phyloP scores from a whole-genome alignment of 2,329 filamentous ascomycete genomes.

The Penicillium aurantiogriseum region DNA sequence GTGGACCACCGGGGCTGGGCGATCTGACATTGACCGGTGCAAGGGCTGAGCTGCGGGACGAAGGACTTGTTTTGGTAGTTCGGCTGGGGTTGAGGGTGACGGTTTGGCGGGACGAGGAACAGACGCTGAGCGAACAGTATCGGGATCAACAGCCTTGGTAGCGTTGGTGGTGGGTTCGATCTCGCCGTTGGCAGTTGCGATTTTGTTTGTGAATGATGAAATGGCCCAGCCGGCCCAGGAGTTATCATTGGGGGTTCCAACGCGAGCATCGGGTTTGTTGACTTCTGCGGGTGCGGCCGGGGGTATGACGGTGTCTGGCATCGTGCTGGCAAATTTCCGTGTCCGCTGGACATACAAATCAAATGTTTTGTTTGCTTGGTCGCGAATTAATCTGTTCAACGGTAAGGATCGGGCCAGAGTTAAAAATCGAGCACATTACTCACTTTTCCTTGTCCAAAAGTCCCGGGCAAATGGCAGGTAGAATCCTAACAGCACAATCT shows the following conservation, averaged over 20 bases:
- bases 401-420: not conserved
- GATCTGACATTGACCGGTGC: slow-evolving; percentile 43
- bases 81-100: slow-evolving; percentile 28
- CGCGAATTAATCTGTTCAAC: slow-evolving; percentile 64
- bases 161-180: slow-evolving; percentile 65
- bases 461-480: slow-evolving; percentile 79
- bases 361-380: slow-evolving; percentile 85
- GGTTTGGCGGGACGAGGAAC: slow-evolving; percentile 45
- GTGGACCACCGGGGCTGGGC: slow-evolving; percentile 40
- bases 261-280: slow-evolving; percentile 60
- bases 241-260: slow-evolving; percentile 71
- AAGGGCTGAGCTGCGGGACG: slow-evolving; percentile 31
- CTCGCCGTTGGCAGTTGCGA: slow-evolving; percentile 79
- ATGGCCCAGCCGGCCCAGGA: slow-evolving; percentile 97
- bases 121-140: slow-evolving; percentile 47
- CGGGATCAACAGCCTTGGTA: slow-evolving; percentile 44
- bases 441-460: slow-evolving; percentile 91
- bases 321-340: slow-evolving; percentile 70
- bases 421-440: slow-evolving; percentile 2
- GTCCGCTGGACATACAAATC: slow-evolving; percentile 82
- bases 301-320: slow-evolving; percentile 78
- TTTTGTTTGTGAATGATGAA: slow-evolving; percentile 94
- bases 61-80: slow-evolving; percentile 23
- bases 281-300: slow-evolving; percentile 55
- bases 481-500: slow-evolving; percentile 77